Evolutionary conservation across 208 protist species (phyloP).

Genomic region (Acanthamoeba lenticulata): DNA sequence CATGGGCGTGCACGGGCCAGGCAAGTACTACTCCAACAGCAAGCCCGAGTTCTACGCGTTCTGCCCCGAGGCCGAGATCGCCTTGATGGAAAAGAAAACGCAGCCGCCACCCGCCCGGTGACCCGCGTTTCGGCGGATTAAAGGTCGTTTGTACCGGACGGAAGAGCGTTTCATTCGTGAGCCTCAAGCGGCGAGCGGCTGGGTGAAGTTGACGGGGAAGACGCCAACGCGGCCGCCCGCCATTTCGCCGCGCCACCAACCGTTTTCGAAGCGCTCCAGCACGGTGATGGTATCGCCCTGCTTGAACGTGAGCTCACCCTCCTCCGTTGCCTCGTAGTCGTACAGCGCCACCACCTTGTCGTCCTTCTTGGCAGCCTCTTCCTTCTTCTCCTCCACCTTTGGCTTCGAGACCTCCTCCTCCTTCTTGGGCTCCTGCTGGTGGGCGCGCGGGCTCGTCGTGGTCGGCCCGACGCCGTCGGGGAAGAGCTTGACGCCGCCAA

Average conservation of each 20-base stretch:
- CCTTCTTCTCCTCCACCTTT: background rate
- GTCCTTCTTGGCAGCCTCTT: background rate
- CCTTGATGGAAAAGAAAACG: too few relatives aligned
- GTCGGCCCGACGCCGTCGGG: background rate
- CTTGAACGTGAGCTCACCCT: conserved; percentile 62
- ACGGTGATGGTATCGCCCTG: conserved; percentile 46
- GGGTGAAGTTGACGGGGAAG: conserved; percentile 65
- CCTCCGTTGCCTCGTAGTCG: conserved; percentile 47
- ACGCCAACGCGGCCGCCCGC: conserved; percentile 36
- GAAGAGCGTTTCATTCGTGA: background rate
- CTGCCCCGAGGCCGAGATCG: too few relatives aligned
- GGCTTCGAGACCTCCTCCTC: background rate
- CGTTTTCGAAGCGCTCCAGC: background rate
- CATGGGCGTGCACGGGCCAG: too few relatives aligned
- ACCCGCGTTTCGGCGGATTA: too few relatives aligned
- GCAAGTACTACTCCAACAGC: too few relatives aligned
- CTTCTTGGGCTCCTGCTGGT: background rate
- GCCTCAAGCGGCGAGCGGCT: background rate
- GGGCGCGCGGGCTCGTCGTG: background rate
- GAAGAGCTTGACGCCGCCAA: background rate
- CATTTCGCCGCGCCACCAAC: conserved; percentile 65
- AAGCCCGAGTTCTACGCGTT: too few relatives aligned
- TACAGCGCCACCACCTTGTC: conserved; percentile 16
- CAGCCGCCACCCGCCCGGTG: too few relatives aligned
- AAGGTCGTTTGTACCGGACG: too few relatives aligned